Evolutionary conservation across 352 stramenopile genomes (phyloP).

Genomic region (Phytophthora brassicae): DNA sequence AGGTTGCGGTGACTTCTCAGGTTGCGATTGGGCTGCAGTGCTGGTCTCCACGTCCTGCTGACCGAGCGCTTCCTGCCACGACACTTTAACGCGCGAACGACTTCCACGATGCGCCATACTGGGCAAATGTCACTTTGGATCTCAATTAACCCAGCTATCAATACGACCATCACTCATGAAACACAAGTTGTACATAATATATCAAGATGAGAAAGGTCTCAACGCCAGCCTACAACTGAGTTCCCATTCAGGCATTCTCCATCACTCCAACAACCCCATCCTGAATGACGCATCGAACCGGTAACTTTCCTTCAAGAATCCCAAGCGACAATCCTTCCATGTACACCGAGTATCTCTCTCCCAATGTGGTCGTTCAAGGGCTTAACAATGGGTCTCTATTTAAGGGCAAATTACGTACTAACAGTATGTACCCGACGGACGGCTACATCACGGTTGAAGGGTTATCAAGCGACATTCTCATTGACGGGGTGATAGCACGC

Average conservation of each 20-base stretch:
- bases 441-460: slow-evolving; percentile 68
- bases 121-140: slow-evolving; percentile 6
- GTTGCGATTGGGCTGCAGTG: slow-evolving; percentile 10
- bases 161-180: slow-evolving; percentile 12
- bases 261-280: too few species aligned
- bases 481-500: slow-evolving; percentile 51
- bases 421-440: slow-evolving; percentile 49
- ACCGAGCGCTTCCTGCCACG: slow-evolving; percentile 37
- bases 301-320: too few species aligned
- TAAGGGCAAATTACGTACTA: slow-evolving; percentile 64
- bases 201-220: background rate
- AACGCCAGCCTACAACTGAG: too few species aligned
- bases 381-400: slow-evolving; percentile 29
- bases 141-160: too few species aligned
- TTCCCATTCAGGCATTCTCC: too few species aligned
- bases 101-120: slow-evolving; percentile 14
- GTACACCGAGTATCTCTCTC: slow-evolving; percentile 29
- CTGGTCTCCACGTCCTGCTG: slow-evolving; percentile 15
- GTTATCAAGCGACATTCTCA: slow-evolving; percentile 54
- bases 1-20: slow-evolving; percentile 2
- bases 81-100: slow-evolving; percentile 27
- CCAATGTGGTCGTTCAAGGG: slow-evolving; percentile 14
- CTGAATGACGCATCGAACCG: too few species aligned
- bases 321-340: too few species aligned
- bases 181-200: background rate